phyloP scores from a whole-genome alignment of 208 protist species.

The Trypanosoma avium region DNA sequence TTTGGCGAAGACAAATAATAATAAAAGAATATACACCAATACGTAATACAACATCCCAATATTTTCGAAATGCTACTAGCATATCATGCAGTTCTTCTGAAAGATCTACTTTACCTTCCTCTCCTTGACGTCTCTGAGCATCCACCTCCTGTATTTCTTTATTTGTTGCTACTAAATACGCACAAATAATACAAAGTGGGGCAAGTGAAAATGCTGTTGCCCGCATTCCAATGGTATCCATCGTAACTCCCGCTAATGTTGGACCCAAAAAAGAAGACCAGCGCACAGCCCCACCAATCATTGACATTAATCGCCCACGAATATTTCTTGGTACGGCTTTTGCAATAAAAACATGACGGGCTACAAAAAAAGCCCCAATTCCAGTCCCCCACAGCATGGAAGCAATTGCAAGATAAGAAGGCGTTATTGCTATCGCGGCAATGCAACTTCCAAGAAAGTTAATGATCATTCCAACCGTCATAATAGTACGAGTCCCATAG shows the following conservation, averaged over 20 bases:
- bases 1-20: conserved; percentile 10
- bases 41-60: conserved; percentile 22
- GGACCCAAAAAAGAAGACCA: conserved; percentile 20
- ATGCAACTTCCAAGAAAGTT: conserved; percentile 9
- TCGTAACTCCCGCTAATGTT: neutral
- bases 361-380: conserved; percentile 9
- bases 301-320: conserved; percentile 24
- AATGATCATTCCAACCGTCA: conserved; percentile 15
- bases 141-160: conserved; percentile 13
- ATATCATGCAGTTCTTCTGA: conserved; percentile 3
- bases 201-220: conserved; percentile 9
- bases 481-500: conserved; percentile 7
- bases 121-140: neutral
- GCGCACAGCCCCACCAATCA: conserved; percentile 10
- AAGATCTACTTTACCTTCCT: neutral
- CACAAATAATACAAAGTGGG: conserved; percentile 9
- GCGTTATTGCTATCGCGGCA: neutral
- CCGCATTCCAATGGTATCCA: neutral
- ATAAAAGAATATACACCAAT: conserved; percentile 22
- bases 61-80: neutral
- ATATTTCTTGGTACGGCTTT: conserved; percentile 15
- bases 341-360: conserved; percentile 23
- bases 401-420: conserved; percentile 6
- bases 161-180: neutral
- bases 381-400: conserved; percentile 18